Base-by-base conservation (phyloP, 768 basidiomycete genomes). In the Trametopsis cervina region DNA sequence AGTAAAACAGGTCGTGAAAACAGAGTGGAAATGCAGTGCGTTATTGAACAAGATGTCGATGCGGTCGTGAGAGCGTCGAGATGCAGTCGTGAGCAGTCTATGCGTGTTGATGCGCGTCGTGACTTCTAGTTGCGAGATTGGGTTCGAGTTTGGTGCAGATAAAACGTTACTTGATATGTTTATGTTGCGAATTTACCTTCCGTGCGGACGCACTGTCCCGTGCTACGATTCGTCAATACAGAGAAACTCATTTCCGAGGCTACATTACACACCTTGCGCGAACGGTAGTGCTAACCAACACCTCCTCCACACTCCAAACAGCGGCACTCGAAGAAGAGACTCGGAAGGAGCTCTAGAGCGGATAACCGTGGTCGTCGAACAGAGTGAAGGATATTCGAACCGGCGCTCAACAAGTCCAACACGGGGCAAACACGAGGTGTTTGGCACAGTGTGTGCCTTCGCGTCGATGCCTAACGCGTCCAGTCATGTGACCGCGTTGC, bases 271-370 rank as follows among this genome's bases (percentile, higher is more conserved):
- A 52, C 45, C 51, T 27, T 37, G 23, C 22, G 18, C 15, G 13
- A 24, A 33, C 27, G 21, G 29, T 18, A 29, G 18, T 26, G 43
- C 47, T 3, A 41, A 42, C 47, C 39, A 43, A 47, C 51, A 47
- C 51, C 51, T 42, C 51, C 51, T 47, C 51, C 51, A 47, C 50
- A 21, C 33, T 45, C 51, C 51, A 26, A 27, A 41, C 45, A 44
- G 50, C 37, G 15, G 22, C 41, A 17, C 39, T 10, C 17, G 15
- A 13, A 41, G 44, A 20, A 42, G 33, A 33, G 37, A 29, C 39
- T 37, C 13, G 2, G 33, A 4, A 46, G 18, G 40, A 33, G 15
- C 9, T 7, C 9, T 7, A 15, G 9, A 33, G 29, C 29, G 15
- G 29, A 15, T 7, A 33, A 7, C 29, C 29, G 24, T 18, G 38